A percentile compares a stretch with the other conserved stretches of the same genome.
phyloP scores from a whole-genome alignment of 2,329 filamentous ascomycete genomes.

The Pyrenophora graminea region DNA sequence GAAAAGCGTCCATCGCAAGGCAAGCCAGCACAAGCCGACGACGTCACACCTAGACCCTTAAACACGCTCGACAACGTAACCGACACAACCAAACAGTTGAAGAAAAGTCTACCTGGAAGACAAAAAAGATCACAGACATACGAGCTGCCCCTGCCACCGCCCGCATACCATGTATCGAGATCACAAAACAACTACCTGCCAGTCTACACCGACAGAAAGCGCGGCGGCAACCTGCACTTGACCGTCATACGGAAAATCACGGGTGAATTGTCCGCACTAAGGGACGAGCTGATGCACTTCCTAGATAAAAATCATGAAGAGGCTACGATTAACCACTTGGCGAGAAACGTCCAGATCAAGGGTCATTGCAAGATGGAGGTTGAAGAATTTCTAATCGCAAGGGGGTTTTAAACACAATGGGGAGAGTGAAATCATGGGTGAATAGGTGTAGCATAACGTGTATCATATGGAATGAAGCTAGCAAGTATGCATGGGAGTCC shows the following conservation, averaged over 20 bases:
- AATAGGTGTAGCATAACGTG: background rate
- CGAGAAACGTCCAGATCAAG: conserved; percentile 65
- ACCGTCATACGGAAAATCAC: conserved; percentile 80
- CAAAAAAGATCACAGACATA: conserved; percentile 2
- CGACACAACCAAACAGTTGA: conserved; percentile 14
- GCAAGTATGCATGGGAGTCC: no score
- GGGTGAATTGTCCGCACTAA: conserved; percentile 69
- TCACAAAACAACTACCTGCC: conserved; percentile 72
- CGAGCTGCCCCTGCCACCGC: conserved; percentile 25
- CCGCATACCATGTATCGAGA: conserved; percentile 71
- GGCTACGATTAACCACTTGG: conserved; percentile 64
- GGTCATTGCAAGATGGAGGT: conserved; percentile 23
- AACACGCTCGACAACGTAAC: conserved; percentile 1
- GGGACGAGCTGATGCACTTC: conserved; percentile 63
- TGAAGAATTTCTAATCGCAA: conserved; percentile 16
- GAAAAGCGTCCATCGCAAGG: conserved; percentile 5
- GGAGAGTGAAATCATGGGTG: no score
- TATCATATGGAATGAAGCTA: background rate
- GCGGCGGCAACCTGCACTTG: conserved; percentile 74
- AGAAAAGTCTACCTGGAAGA: conserved; percentile 9
- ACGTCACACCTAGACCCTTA: background rate
- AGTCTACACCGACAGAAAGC: conserved; percentile 74
- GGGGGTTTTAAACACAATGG: conserved; percentile 21
- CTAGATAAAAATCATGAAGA: conserved; percentile 62
- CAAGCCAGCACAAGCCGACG: conserved; percentile 5